phyloP scores from a whole-genome alignment of 1,139 yeast genomes.

The Scheffersomyces cryptocercus region DNA sequence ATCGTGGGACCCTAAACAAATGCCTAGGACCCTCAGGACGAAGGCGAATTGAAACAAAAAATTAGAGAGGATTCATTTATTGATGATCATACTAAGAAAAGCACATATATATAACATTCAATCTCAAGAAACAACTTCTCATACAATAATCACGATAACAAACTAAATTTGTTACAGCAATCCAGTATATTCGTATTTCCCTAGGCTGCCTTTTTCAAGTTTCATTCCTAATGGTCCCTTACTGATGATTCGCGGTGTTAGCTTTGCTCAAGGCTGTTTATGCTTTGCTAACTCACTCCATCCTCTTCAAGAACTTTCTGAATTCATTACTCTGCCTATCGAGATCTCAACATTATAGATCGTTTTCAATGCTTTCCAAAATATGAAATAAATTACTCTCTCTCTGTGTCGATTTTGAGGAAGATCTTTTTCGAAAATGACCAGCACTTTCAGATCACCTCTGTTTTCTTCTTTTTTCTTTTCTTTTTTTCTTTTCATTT shows the following conservation, averaged over 20 bases:
- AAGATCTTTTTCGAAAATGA: not conserved
- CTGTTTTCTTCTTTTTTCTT: not conserved
- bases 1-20: too few relatives aligned
- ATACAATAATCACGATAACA: not conserved
- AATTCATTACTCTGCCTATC: not conserved
- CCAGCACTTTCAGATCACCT: constrained; percentile 1
- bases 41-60: too few relatives aligned
- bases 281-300: not conserved
- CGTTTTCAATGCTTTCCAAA: not conserved
- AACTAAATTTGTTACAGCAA: too few relatives aligned
- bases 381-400: constrained; percentile 1
- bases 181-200: not conserved
- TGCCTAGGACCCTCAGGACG: too few relatives aligned
- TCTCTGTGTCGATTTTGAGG: not conserved
- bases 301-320: not conserved
- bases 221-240: not conserved
- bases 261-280: not conserved
- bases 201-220: not conserved
- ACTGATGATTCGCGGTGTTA: not conserved
- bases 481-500: not conserved
- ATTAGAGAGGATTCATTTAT: not conserved
- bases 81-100: not conserved
- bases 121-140: not conserved
- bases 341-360: not conserved
- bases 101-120: constrained; percentile 1